A percentile compares a stretch with the other conserved stretches of the same genome.
These are phyloP conservation scores for Toxicodendron radicans DNA, from an alignment of 345 rosid species.

Conservation along the genomic window DNA sequence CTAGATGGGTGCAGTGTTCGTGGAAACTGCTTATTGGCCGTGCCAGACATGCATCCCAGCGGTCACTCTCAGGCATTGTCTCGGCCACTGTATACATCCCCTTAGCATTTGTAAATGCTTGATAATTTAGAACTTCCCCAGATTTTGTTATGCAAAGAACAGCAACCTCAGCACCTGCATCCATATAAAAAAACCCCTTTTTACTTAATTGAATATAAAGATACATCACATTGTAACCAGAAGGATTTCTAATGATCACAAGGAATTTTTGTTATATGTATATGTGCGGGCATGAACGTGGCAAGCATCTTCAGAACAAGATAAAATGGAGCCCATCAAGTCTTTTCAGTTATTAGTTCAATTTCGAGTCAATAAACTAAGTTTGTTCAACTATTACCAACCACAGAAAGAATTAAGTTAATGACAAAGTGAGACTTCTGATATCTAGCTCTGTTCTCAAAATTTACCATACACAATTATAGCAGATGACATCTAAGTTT, in stretches of 20 bases:
- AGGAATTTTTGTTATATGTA: too few relatives aligned
- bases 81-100: conserved; percentile 87
- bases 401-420: background rate
- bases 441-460: background rate
- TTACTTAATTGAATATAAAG: background rate
- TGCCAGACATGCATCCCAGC: conserved; percentile 93
- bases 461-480: background rate
- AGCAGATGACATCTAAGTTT: too few relatives aligned
- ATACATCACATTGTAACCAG: background rate
- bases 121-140: conserved; percentile 90
- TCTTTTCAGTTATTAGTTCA: background rate
- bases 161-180: conserved; percentile 94
- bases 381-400: background rate
- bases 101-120: conserved; percentile 82
- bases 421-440: background rate
- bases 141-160: conserved; percentile 94
- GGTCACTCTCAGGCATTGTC: conserved; percentile 95
- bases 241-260: background rate
- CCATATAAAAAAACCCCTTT: background rate
- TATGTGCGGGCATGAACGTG: background rate
- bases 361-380: background rate
- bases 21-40: conserved; percentile 89
- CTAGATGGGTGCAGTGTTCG: conserved; percentile 69
- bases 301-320: background rate
- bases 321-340: background rate